Percentiles rank a stretch among this genome's conserved stretches.
Conservation (phyloP, 1,284 basidiomycete genomes). For the Schizopora paradoxa region DNA sequence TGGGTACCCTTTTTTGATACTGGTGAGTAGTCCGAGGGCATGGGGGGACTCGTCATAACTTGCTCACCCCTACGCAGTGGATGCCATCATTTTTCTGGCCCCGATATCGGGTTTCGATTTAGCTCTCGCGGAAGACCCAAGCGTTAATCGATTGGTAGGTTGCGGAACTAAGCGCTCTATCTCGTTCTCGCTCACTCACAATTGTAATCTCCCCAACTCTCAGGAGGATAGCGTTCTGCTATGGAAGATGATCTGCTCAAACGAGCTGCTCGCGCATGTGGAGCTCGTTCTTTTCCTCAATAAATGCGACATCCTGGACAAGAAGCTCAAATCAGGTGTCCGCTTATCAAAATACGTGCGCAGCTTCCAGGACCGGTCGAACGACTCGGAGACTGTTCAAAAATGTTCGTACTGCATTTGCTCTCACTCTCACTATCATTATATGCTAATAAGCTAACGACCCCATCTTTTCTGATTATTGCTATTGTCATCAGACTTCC, state of each 20-base stretch:
- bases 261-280: conserved; percentile 45
- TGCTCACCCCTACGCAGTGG: too few species aligned
- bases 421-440: not conserved
- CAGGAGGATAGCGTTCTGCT: conserved; percentile 54
- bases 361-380: conserved; percentile 44
- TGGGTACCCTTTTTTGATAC: conserved; percentile 26
- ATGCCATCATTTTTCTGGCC: conserved; percentile 77
- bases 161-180: not conserved
- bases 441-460: not conserved
- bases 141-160: conserved; percentile 64
- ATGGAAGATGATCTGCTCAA: conserved; percentile 57
- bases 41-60: too few species aligned
- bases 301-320: conserved; percentile 54
- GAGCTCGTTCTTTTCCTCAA: conserved; percentile 59
- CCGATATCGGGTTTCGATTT: conserved; percentile 79
- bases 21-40: conserved; percentile 12
- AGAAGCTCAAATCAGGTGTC: conserved; percentile 47
- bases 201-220: too few species aligned
- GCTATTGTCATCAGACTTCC: conserved; percentile 15
- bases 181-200: not conserved
- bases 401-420: conserved; percentile 38
- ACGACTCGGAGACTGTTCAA: conserved; percentile 46
- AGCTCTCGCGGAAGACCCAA: conserved; percentile 62
- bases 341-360: conserved; percentile 50
- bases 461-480: not conserved